Evolutionary conservation across 73 alveolate genomes (phyloP).

Genomic region (Uronychia setigera): DNA sequence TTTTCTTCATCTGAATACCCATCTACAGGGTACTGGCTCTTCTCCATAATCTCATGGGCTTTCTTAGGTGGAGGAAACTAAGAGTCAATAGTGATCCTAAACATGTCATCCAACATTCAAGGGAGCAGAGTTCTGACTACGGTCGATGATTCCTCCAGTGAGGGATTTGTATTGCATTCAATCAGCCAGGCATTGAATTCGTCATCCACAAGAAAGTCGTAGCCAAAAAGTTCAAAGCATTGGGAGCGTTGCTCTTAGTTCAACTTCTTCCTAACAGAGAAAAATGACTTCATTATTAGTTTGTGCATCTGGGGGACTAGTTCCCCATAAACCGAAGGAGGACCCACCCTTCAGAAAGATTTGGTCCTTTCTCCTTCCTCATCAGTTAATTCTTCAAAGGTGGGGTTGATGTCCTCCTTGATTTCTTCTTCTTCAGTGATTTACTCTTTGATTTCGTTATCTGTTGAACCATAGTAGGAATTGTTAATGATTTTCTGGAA

Average conservation of each 20-base stretch:
- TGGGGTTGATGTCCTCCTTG: too few relatives aligned
- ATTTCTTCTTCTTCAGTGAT: too few relatives aligned
- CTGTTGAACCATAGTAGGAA: neutral
- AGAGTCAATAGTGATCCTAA: slow-evolving; percentile 27
- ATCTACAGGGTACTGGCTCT: neutral
- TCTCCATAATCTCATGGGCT: neutral
- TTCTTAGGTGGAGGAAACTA: slow-evolving; percentile 7
- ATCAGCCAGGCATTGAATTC: slow-evolving; percentile 73
- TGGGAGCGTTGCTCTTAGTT: slow-evolving; percentile 37
- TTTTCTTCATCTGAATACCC: slow-evolving; percentile 42
- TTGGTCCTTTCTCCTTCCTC: neutral
- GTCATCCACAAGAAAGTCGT: slow-evolving; percentile 76
- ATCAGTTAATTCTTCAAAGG: too few relatives aligned
- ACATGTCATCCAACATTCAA: slow-evolving; percentile 49
- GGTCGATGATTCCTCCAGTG: slow-evolving; percentile 56
- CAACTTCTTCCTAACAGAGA: slow-evolving; percentile 40
- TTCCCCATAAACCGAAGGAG: slow-evolving; percentile 25
- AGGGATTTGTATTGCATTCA: slow-evolving; percentile 82
- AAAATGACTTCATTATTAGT: slow-evolving; percentile 40
- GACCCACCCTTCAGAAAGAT: neutral
- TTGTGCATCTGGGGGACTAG: slow-evolving; percentile 53
- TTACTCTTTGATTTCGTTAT: neutral
- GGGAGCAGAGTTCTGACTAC: slow-evolving; percentile 30
- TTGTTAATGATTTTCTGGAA: neutral
- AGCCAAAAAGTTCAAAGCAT: slow-evolving; percentile 83